Evolutionary conservation across 441 rosid species (phyloP), one percentile per base, ranked within the genome.

Genomic region (Geranium incanum): DNA sequence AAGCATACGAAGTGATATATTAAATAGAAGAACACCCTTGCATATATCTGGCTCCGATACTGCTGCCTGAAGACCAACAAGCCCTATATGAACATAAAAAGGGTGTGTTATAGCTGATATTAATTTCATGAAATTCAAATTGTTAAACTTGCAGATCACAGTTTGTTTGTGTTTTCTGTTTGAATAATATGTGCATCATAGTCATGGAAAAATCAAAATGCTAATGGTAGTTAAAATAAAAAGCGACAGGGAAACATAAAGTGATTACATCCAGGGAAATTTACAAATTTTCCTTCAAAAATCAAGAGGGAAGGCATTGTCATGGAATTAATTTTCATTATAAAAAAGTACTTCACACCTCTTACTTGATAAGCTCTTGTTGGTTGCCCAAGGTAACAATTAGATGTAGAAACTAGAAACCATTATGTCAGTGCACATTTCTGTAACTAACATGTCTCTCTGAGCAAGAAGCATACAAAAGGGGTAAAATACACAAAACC

Each of bases 31-130:
- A 64, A 91, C 80, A 63, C 96, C 98, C 73, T 77, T 79, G 59
- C 97, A 91, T 15, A 84, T 82, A 79, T 80, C 78, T 15, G 96
- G 92, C 66, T 87, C 81, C 77, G 70, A 79, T 13, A 91, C 86
- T 73, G 96, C 92, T 73, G 98, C 97, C 80, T 89, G 95, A 79
- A 91, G 98, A 72, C 98, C 97, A 84, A 87, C 95, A 68, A 91
- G 71, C 78, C 96, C 97, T 91, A 65, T 75, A 76, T 8, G 67
- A 80, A 45, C 67, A 78, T 38, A 72, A 63, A 65, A 18, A 18
- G 23, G 18, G 33, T 13, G 16, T 39, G 3, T 66, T 45, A 36
- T 36, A 70, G 18, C 38, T 37, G 28, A 16, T 23, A 11, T 23
- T 55, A 13, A 70, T 50, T 50, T 65, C 5, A 2, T 8, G 15